phyloP scores from a whole-genome alignment of 768 basidiomycete species.

The Lanmaoa rubissima region DNA sequence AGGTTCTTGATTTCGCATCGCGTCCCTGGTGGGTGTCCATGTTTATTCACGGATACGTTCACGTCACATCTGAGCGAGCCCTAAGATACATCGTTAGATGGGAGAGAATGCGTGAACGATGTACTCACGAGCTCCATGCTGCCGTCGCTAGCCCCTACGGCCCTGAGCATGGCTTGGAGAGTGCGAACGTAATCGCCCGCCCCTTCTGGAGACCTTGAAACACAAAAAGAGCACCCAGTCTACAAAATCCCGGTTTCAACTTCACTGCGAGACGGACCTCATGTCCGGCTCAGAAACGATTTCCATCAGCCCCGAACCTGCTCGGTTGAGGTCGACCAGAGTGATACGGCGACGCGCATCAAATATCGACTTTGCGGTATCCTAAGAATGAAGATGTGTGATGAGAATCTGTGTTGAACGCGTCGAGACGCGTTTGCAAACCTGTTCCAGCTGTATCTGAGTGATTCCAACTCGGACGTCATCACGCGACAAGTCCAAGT shows the following conservation, averaged over 20 bases:
- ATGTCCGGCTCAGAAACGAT: slow-evolving; percentile 95
- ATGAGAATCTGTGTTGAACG: not conserved
- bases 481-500: slow-evolving; percentile 44
- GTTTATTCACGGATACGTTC: slow-evolving; percentile 85
- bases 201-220: slow-evolving; percentile 73
- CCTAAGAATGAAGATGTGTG: slow-evolving; percentile 43
- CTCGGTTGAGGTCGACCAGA: slow-evolving; percentile 85
- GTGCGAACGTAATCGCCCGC: slow-evolving; percentile 83
- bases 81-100: slow-evolving; percentile 39
- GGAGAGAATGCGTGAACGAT: not conserved
- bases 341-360: slow-evolving; percentile 49
- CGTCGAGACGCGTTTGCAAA: slow-evolving; percentile 31
- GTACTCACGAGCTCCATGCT: slow-evolving; percentile 92
- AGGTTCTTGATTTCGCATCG: slow-evolving; percentile 97
- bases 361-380: slow-evolving; percentile 85
- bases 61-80: slow-evolving; percentile 95
- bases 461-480: slow-evolving; percentile 70
- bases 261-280: slow-evolving; percentile 37
- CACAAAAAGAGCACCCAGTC: not conserved
- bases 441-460: slow-evolving; percentile 96
- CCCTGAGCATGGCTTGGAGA: slow-evolving; percentile 76
- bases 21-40: slow-evolving; percentile 64
- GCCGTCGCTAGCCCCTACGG: slow-evolving; percentile 86
- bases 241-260: not conserved
- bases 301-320: slow-evolving; percentile 89